These are phyloP conservation scores for Kluyveromyces aestuarii DNA, from an alignment of 805 yeast species.

Conservation along the genomic window DNA sequence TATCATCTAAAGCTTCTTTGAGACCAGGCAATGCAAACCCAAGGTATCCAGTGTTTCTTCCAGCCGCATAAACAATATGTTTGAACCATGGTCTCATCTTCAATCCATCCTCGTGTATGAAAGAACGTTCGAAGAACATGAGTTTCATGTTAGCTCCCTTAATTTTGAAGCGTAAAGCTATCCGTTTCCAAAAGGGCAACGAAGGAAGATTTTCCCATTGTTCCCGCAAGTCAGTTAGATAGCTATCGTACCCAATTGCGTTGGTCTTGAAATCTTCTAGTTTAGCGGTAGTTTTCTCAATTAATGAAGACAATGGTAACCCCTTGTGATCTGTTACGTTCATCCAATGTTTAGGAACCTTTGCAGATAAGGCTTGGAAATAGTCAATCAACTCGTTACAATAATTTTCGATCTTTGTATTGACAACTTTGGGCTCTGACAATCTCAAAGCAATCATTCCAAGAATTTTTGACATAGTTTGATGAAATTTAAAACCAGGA, in stretches of 20 bases:
- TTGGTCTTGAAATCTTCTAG: slow-evolving; percentile 17
- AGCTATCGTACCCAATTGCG: slow-evolving; percentile 22
- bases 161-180: slow-evolving; percentile 19
- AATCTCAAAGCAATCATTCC: slow-evolving; percentile 43
- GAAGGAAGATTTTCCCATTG: slow-evolving; percentile 24
- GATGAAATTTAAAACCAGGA: slow-evolving; percentile 52
- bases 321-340: slow-evolving; percentile 8
- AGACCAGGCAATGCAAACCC: slow-evolving; percentile 47
- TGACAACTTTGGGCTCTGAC: slow-evolving; percentile 38
- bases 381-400: slow-evolving; percentile 31
- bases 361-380: slow-evolving; percentile 28
- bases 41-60: slow-evolving; percentile 48
- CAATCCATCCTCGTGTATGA: slow-evolving; percentile 38
- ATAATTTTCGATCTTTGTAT: slow-evolving; percentile 29
- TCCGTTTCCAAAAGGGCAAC: slow-evolving; percentile 27
- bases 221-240: slow-evolving; percentile 12
- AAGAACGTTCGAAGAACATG: slow-evolving; percentile 36
- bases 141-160: slow-evolving; percentile 29
- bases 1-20: slow-evolving; percentile 44
- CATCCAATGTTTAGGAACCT: slow-evolving; percentile 35
- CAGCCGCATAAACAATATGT: slow-evolving; percentile 44
- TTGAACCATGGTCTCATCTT: slow-evolving; percentile 44
- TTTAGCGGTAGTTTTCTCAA: slow-evolving; percentile 22
- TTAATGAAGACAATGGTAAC: slow-evolving; percentile 18
- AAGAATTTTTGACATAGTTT: slow-evolving; percentile 42